A percentile compares a stretch with the other conserved stretches of the same genome.
These are phyloP conservation scores for Dioscorea cayenensis DNA, from an alignment of 116 monocot genomes.

Conservation along the genomic window DNA sequence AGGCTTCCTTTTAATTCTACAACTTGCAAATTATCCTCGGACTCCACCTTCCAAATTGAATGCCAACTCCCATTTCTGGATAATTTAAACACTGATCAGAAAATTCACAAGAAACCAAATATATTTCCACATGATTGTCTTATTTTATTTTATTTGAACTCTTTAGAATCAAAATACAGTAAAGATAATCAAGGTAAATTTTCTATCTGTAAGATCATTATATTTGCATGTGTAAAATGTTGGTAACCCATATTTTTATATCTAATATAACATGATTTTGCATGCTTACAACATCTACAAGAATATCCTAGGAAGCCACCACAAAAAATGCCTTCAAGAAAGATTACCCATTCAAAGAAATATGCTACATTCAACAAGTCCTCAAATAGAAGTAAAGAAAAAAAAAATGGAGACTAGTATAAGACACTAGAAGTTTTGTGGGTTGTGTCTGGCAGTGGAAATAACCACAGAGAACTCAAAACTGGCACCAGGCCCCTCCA, in stretches of 20 bases:
- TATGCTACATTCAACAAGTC: too few species aligned
- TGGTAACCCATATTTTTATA: too few species aligned
- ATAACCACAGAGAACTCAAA: constrained; percentile 74
- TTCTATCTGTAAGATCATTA: too few species aligned
- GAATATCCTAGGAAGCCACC: too few species aligned
- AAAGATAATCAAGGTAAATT: neutral
- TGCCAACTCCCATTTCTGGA: constrained; percentile 97
- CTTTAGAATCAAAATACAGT: neutral
- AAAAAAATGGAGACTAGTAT: neutral
- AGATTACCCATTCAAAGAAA: too few species aligned
- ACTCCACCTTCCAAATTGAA: constrained; percentile 81
- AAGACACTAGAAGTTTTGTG: constrained; percentile 91
- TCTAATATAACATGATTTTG: too few species aligned
- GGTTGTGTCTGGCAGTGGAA: constrained; percentile 74
- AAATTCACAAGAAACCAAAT: neutral
- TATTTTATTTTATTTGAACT: too few species aligned
- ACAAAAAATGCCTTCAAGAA: too few species aligned
- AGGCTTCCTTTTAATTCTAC: constrained; percentile 81
- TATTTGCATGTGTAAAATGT: too few species aligned
- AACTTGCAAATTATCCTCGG: constrained; percentile 67
- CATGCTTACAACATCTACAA: too few species aligned
- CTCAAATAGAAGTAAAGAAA: neutral
- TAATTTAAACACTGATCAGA: constrained; percentile 4
- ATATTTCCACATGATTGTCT: neutral
- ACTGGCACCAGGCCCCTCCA: constrained; percentile 60